Evolutionary conservation across 805 yeast species (phyloP).

Genomic region (Blastobotrys peoriensis): DNA sequence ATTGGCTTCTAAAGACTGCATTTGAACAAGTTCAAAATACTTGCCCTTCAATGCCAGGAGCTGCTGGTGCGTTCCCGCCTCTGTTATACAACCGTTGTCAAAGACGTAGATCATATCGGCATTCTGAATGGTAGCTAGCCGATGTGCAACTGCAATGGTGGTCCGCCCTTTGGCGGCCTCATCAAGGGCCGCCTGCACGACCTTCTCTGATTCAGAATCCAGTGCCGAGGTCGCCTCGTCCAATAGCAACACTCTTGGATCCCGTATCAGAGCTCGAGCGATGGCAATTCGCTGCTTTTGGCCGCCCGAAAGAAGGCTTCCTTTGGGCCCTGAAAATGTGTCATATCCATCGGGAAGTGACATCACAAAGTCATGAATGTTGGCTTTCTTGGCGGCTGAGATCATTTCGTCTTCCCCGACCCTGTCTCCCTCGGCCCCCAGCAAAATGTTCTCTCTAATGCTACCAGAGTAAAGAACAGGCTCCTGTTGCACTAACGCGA

Average conservation of each 20-base stretch:
- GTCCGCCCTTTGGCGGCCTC: slow-evolving; percentile 68
- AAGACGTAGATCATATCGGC: slow-evolving; percentile 60
- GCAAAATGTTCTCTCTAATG: slow-evolving; percentile 49
- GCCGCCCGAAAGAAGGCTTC: slow-evolving; percentile 62
- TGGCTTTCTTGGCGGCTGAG: slow-evolving; percentile 46
- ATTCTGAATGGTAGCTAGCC: slow-evolving; percentile 62
- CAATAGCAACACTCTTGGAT: slow-evolving; percentile 55
- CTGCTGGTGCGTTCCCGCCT: slow-evolving; percentile 49
- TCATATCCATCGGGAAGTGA: slow-evolving; percentile 56
- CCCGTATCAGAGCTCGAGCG: slow-evolving; percentile 65
- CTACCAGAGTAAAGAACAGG: slow-evolving; percentile 53
- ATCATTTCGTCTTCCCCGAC: slow-evolving; percentile 40
- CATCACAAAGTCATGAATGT: slow-evolving; percentile 50
- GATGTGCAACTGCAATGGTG: slow-evolving; percentile 79
- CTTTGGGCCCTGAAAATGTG: slow-evolving; percentile 50
- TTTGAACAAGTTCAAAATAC: slow-evolving; percentile 35
- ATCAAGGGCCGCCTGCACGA: slow-evolving; percentile 65
- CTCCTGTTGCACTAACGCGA: slow-evolving; percentile 60
- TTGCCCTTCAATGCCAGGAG: slow-evolving; percentile 36
- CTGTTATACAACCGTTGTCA: slow-evolving; percentile 55
- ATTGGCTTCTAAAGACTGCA: slow-evolving; percentile 37
- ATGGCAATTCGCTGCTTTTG: slow-evolving; percentile 74
- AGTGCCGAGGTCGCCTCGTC: slow-evolving; percentile 69
- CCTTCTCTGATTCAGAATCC: slow-evolving; percentile 66
- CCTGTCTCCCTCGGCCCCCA: slow-evolving; percentile 35